Evolutionary conservation across 345 rosid species (phyloP), one percentile per base, ranked within the genome.

Genomic region (Arabidopsis thaliana): DNA sequence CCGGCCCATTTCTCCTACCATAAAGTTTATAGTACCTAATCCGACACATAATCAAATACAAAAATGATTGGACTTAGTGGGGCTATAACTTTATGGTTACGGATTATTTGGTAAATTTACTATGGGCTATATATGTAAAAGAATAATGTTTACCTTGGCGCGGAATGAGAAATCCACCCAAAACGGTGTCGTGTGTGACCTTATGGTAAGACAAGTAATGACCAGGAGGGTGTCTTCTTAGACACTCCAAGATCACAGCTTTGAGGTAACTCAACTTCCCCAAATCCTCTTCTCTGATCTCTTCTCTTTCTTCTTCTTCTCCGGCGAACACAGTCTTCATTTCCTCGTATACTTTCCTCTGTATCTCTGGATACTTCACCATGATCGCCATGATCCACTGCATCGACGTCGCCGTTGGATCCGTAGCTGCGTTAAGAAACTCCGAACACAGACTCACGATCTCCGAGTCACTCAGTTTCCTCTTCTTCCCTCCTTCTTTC

Each of bases 151-250:
- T 53, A 77, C 78, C 80, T 50, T 72, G 60, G 28, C 77, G 69
- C 0, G 83, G 82, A 36, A 78, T 36, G 8, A 78, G 78, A 53
- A 67, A 71, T 22, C 84, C 82, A 36, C 75, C 78, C 38, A 78
- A 68, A 36, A 72, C 78, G 66, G 82, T 68, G 53, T 79, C 82
- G 57, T 78, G 45, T 4, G 79, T 58, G 12, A 69, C 84, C 34
- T 69, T 62, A 23, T 74, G 82, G 70, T 73, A 73, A 36, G 78
- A 73, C 65, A 79, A 67, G 67, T 73, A 79, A 48, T 79, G 82
- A 32, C 82, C 82, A 58, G 75, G 82, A 60, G 82, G 82, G 58
- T 73, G 71, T 68, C 82, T 79, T 78, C 84, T 71, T 30, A 70
- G 16, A 71, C 82, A 41, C 75, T 81, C 76, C 38, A 82, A 79